A percentile compares a stretch with the other conserved stretches of the same genome.
phyloP scores from a whole-genome alignment of 1,284 basidiomycete species.

The Cerrena zonata region DNA sequence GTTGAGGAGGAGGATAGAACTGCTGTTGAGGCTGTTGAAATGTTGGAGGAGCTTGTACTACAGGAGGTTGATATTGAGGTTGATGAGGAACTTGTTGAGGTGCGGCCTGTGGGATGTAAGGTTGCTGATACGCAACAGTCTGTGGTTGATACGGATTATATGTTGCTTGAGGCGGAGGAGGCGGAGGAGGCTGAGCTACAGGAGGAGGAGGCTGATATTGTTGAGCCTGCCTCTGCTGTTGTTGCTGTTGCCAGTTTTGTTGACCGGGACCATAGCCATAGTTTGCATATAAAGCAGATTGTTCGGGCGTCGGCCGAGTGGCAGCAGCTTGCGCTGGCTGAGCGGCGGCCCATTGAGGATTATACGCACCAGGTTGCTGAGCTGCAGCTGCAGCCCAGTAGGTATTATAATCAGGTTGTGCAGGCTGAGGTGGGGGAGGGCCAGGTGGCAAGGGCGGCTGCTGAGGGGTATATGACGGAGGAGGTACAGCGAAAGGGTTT shows the following conservation, averaged over 20 bases:
- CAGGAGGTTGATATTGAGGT: slow-evolving; percentile 26
- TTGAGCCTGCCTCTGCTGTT: slow-evolving; percentile 47
- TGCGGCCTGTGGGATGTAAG: slow-evolving; percentile 57
- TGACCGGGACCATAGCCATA: slow-evolving; percentile 71
- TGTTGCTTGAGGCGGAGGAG: slow-evolving; percentile 46
- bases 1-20: slow-evolving; percentile 22
- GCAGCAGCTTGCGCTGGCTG: slow-evolving; percentile 41
- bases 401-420: slow-evolving; percentile 65
- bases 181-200: slow-evolving; percentile 45
- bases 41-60: slow-evolving; percentile 18
- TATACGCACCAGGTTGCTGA: slow-evolving; percentile 47
- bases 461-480: slow-evolving; percentile 59
- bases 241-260: slow-evolving; percentile 56
- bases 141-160: slow-evolving; percentile 77
- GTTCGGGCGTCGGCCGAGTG: slow-evolving; percentile 59
- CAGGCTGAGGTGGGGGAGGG: slow-evolving; percentile 64
- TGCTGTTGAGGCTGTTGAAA: slow-evolving; percentile 27
- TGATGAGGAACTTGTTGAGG: slow-evolving; percentile 37
- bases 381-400: slow-evolving; percentile 66
- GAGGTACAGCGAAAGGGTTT: slow-evolving; percentile 70
- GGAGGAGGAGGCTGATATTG: slow-evolving; percentile 50
- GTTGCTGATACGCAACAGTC: slow-evolving; percentile 55
- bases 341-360: slow-evolving; percentile 58
- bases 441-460: slow-evolving; percentile 75
- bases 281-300: slow-evolving; percentile 76